phyloP scores from a whole-genome alignment of 2,329 filamentous ascomycete species.

The Phyllosticta citriasiana region DNA sequence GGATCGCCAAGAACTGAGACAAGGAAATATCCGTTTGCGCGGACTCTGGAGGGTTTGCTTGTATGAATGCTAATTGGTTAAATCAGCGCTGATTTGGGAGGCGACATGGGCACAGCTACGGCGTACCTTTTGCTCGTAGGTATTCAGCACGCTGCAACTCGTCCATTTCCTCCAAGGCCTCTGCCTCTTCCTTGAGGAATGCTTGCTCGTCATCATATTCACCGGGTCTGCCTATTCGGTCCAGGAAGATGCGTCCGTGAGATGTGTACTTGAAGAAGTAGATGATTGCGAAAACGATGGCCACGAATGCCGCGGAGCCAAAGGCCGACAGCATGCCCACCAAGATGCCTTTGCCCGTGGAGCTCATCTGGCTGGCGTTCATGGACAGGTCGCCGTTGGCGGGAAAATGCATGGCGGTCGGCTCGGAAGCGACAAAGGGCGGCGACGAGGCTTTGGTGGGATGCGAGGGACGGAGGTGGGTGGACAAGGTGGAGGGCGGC shows the following conservation, averaged over 20 bases:
- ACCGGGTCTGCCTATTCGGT: slow-evolving; percentile 83
- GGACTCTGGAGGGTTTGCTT: slow-evolving; percentile 90
- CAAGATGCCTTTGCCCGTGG: slow-evolving; percentile 68
- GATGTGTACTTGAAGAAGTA: slow-evolving; percentile 92
- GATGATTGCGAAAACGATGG: slow-evolving; percentile 67
- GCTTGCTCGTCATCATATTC: slow-evolving; percentile 98
- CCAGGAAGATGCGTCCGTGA: slow-evolving; percentile 81
- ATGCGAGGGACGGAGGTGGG: slow-evolving; percentile 17
- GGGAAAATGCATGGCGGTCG: slow-evolving; percentile 13
- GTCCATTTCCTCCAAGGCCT: slow-evolving; percentile 92
- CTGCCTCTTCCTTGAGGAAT: slow-evolving; percentile 85
- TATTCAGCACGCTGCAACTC: slow-evolving; percentile 87
- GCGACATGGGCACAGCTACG: not conserved
- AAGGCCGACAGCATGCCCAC: slow-evolving; percentile 93
- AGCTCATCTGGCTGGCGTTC: slow-evolving; percentile 28
- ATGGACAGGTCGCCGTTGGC: not conserved
- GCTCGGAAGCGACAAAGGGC: slow-evolving; percentile 12
- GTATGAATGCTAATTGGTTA: slow-evolving; percentile 65
- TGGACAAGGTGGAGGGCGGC: slow-evolving; percentile 23
- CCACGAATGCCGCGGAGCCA: slow-evolving; percentile 78
- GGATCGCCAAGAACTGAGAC: slow-evolving; percentile 94
- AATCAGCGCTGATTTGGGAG: not conserved
- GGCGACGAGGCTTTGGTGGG: slow-evolving; percentile 20
- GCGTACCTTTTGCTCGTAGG: slow-evolving; percentile 80
- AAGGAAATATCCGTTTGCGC: slow-evolving; percentile 93